These are phyloP conservation scores for Ophiosphaerella herpotricha DNA, from an alignment of 2,329 filamentous ascomycete species.

Conservation along the genomic window DNA sequence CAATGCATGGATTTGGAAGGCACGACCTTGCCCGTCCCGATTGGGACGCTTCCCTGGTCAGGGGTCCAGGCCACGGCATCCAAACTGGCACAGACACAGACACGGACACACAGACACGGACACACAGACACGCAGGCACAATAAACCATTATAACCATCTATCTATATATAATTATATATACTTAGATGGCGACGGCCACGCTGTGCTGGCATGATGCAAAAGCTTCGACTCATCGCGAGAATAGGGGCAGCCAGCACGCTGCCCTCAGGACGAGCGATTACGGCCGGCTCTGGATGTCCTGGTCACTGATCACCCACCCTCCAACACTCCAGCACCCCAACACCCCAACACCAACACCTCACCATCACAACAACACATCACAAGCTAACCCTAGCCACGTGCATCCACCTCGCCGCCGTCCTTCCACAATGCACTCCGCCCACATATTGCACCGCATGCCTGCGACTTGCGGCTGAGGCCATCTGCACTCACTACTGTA, in stretches of 20 bases:
- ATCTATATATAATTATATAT: constrained; percentile 5
- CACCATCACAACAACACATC: too few relatives aligned
- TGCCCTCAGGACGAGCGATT: too few relatives aligned
- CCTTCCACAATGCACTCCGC: background rate
- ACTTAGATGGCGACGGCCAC: background rate
- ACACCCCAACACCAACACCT: too few relatives aligned
- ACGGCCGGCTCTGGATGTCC: too few relatives aligned
- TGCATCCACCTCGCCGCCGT: background rate
- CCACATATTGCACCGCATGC: too few relatives aligned
- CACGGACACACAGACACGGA: background rate
- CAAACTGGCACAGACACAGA: background rate
- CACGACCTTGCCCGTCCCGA: constrained; percentile 16
- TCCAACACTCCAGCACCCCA: too few relatives aligned
- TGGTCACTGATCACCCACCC: too few relatives aligned
- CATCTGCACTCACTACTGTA: background rate
- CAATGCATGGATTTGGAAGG: constrained; percentile 24
- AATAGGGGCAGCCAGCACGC: constrained; percentile 6
- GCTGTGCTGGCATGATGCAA: background rate
- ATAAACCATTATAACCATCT: constrained; percentile 7
- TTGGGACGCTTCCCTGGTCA: constrained; percentile 18
- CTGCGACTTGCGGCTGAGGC: background rate
- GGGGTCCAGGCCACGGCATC: constrained; percentile 8
- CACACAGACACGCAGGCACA: background rate
- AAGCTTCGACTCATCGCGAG: background rate
- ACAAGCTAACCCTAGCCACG: too few relatives aligned